A percentile compares a stretch with the other conserved stretches of the same genome.
phyloP scores from a whole-genome alignment of 2,329 filamentous ascomycete species.

The Pyrenophora graminea region DNA sequence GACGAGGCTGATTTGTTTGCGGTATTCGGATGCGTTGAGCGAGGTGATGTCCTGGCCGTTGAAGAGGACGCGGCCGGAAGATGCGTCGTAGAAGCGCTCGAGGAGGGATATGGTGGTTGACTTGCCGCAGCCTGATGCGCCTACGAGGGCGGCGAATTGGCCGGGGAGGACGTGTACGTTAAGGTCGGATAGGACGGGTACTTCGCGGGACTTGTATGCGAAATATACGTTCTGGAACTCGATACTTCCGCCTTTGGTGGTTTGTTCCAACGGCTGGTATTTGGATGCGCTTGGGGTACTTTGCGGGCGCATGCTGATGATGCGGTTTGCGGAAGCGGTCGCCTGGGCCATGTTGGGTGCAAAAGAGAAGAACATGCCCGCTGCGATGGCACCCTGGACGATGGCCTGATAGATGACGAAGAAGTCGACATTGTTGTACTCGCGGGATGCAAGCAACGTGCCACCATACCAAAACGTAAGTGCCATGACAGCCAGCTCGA shows the following conservation, averaged over 20 bases:
- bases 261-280: slow-evolving; percentile 16
- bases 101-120: slow-evolving; percentile 68
- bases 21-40: slow-evolving; percentile 46
- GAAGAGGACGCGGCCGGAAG: slow-evolving; percentile 66
- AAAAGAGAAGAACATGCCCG: slow-evolving; percentile 50
- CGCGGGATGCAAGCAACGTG: slow-evolving; percentile 48
- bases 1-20: slow-evolving; percentile 51
- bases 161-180: slow-evolving; percentile 58
- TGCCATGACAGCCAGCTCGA: slow-evolving; percentile 66
- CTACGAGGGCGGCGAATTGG: slow-evolving; percentile 72
- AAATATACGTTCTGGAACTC: slow-evolving; percentile 95
- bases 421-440: slow-evolving; percentile 55
- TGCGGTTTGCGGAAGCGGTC: slow-evolving; percentile 44
- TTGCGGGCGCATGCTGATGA: slow-evolving; percentile 40
- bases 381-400: slow-evolving; percentile 49
- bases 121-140: slow-evolving; percentile 71
- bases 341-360: slow-evolving; percentile 53
- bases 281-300: slow-evolving; percentile 8
- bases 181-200: slow-evolving; percentile 62
- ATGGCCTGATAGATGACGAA: slow-evolving; percentile 60
- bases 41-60: slow-evolving; percentile 45
- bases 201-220: slow-evolving; percentile 85
- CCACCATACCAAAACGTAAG: slow-evolving; percentile 61
- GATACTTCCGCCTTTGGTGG: slow-evolving; percentile 51
- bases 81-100: slow-evolving; percentile 70